phyloP scores from a whole-genome alignment of 805 yeast species.

The Jamesozyma jinghongensis region DNA sequence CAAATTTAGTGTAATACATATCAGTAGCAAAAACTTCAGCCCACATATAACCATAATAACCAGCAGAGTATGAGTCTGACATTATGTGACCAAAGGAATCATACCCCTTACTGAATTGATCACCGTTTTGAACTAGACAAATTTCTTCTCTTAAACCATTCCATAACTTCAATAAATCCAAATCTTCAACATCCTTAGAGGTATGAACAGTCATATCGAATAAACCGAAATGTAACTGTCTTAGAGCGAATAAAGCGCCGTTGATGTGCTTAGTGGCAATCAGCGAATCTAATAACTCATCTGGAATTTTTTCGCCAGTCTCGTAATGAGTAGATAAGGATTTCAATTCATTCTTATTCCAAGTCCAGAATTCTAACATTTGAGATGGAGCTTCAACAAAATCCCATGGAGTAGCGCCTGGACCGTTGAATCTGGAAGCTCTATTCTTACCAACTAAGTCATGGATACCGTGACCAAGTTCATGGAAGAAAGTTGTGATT shows the following conservation, averaged over 20 bases:
- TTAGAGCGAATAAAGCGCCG: slow-evolving; percentile 59
- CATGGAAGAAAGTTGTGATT: slow-evolving; percentile 80
- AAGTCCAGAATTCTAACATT: slow-evolving; percentile 81
- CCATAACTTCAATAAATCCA: slow-evolving; percentile 53
- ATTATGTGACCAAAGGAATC: slow-evolving; percentile 71
- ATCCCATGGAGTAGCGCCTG: slow-evolving; percentile 68
- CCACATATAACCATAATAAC: slow-evolving; percentile 82
- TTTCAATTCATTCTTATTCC: slow-evolving; percentile 57
- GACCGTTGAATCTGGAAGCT: slow-evolving; percentile 62
- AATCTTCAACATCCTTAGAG: slow-evolving; percentile 34
- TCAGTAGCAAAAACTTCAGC: slow-evolving; percentile 81
- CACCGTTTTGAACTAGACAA: slow-evolving; percentile 48
- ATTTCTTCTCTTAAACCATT: slow-evolving; percentile 56
- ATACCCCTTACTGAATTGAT: slow-evolving; percentile 51
- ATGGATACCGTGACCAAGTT: slow-evolving; percentile 84
- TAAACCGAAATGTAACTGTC: slow-evolving; percentile 71
- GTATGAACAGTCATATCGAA: slow-evolving; percentile 71
- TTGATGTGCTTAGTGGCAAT: slow-evolving; percentile 64
- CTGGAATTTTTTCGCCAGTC: slow-evolving; percentile 48
- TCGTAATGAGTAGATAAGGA: slow-evolving; percentile 58
- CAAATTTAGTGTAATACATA: slow-evolving; percentile 64
- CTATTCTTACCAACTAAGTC: slow-evolving; percentile 58
- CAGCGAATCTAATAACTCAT: slow-evolving; percentile 47
- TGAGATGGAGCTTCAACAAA: slow-evolving; percentile 91
- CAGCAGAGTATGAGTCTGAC: slow-evolving; percentile 78